Evolutionary conservation across 2,329 filamentous ascomycete genomes (phyloP).

Genomic region (Falciphora oryzae): DNA sequence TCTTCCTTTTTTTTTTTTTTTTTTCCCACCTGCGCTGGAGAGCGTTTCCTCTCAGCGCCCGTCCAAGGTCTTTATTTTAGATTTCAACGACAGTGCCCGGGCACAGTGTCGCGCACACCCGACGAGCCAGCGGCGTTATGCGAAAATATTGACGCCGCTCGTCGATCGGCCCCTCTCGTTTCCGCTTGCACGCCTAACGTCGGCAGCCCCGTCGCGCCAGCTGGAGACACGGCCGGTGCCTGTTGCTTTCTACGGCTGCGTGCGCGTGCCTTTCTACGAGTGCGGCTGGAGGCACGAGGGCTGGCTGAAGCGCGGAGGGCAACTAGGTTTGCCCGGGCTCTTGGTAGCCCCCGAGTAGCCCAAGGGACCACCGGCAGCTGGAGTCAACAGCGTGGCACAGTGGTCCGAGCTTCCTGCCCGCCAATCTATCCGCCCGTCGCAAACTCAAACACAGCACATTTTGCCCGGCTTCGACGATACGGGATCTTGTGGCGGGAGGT

Average conservation of each 20-base stretch:
- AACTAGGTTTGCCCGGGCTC: not conserved
- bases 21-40: not conserved
- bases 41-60: not conserved
- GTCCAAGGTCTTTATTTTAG: not conserved
- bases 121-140: not conserved
- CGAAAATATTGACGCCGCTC: not conserved
- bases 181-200: not conserved
- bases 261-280: not conserved
- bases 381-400: not conserved
- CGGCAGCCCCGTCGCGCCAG: not conserved
- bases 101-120: not conserved
- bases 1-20: not conserved
- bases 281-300: not conserved
- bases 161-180: not conserved
- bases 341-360: not conserved
- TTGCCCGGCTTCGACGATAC: no score
- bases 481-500: not conserved
- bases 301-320: not conserved
- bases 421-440: not conserved
- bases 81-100: not conserved
- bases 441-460: not conserved
- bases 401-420: no score
- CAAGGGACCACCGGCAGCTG: not conserved
- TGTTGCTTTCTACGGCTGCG: not conserved
- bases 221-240: not conserved